phyloP scores from a whole-genome alignment of 129 eudicot genomes.

The Lactuca sativa region DNA sequence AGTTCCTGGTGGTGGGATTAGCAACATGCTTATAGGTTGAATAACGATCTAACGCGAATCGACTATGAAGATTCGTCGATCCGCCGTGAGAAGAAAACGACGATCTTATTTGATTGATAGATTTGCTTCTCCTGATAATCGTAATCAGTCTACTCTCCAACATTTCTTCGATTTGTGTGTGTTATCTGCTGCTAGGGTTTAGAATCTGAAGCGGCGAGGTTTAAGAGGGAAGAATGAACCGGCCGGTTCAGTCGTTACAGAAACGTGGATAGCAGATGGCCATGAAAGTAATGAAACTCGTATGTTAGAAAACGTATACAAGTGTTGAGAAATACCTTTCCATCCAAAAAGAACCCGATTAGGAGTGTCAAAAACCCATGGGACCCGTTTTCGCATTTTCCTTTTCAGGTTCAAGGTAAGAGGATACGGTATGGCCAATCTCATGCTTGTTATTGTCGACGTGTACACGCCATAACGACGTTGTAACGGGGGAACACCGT shows the following conservation, averaged over 20 bases:
- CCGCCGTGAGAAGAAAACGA: constrained; percentile 20
- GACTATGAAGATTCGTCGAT: constrained; percentile 29
- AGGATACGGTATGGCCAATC: too few relatives aligned
- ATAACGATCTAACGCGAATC: constrained; percentile 29
- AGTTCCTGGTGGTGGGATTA: constrained; percentile 33
- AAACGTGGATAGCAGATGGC: constrained; percentile 20
- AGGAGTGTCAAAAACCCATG: too few relatives aligned
- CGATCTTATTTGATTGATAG: constrained; percentile 25
- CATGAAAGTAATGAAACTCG: constrained; percentile 13
- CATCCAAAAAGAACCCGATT: background rate
- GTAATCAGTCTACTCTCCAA: constrained; percentile 61
- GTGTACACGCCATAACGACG: too few relatives aligned
- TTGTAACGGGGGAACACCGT: too few relatives aligned
- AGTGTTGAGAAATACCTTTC: background rate
- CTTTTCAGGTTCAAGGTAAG: too few relatives aligned
- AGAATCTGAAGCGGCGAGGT: constrained; percentile 21
- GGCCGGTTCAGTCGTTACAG: constrained; percentile 25
- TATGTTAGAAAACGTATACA: background rate
- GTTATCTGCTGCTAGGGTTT: constrained; percentile 28
- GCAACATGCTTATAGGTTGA: constrained; percentile 16
- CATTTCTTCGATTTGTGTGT: constrained; percentile 17
- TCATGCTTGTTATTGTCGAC: too few relatives aligned
- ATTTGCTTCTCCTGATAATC: constrained; percentile 41
- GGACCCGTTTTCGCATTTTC: too few relatives aligned
- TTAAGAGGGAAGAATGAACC: constrained; percentile 20